Conservation (phyloP, 768 basidiomycete species). For the Amanita pseudoporphyria region DNA sequence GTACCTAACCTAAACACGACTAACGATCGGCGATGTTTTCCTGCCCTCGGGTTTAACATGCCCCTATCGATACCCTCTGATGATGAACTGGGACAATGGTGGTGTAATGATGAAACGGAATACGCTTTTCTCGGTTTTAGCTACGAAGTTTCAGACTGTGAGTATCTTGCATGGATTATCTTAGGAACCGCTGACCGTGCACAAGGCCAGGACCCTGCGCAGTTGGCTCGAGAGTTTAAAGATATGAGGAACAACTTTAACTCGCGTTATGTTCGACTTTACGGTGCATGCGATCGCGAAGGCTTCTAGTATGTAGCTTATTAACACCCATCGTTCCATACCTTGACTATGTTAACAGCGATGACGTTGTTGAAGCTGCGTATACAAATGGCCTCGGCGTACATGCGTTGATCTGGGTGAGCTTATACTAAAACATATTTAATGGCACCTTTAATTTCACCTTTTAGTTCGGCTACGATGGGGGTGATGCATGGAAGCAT, state of each 20-base stretch:
- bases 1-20: background rate
- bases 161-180: conserved; percentile 6
- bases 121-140: conserved; percentile 60
- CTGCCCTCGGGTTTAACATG: conserved; percentile 35
- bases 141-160: conserved; percentile 52
- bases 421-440: conserved; percentile 1
- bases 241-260: conserved; percentile 42
- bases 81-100: conserved; percentile 28
- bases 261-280: conserved; percentile 43
- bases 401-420: conserved; percentile 53
- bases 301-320: conserved; percentile 24
- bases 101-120: conserved; percentile 46
- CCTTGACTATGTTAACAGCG: conserved; percentile 12
- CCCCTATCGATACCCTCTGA: conserved; percentile 28
- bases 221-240: conserved; percentile 38
- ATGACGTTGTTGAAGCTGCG: conserved; percentile 47
- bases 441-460: background rate
- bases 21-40: conserved; percentile 16
- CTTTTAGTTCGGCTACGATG: conserved; percentile 26
- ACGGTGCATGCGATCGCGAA: conserved; percentile 25
- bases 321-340: background rate
- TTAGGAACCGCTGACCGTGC: background rate
- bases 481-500: conserved; percentile 30
- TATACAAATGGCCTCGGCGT: conserved; percentile 44
- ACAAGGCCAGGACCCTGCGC: conserved; percentile 36